A percentile compares a stretch with the other conserved stretches of the same genome.
These are phyloP conservation scores for Tubosaeta sp. DNA, from an alignment of 768 basidiomycete species.

Conservation along the genomic window DNA sequence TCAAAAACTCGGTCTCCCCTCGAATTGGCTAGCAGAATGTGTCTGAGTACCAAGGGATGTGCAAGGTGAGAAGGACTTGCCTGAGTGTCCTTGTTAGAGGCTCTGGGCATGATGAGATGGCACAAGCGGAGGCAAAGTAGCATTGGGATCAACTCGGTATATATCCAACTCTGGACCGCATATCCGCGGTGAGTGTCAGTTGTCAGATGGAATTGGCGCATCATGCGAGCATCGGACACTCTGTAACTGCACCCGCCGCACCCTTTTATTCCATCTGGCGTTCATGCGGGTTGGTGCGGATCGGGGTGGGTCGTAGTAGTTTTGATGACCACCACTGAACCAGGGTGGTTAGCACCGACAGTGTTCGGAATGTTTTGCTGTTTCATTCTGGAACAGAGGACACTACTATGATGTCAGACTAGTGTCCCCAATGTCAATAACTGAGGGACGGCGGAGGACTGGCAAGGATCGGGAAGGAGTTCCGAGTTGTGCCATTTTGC, in stretches of 20 bases:
- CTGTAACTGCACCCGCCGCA: not conserved
- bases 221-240: not conserved
- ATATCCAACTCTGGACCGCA: not conserved
- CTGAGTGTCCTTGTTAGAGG: not conserved
- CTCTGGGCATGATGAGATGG: not conserved
- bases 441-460: no score
- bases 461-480: no score
- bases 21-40: not conserved
- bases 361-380: not conserved
- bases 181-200: not conserved
- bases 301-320: not conserved
- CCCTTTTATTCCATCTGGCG: not conserved
- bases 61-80: slow-evolving; percentile 1
- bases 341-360: not conserved
- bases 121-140: not conserved
- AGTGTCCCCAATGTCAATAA: no score
- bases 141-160: not conserved
- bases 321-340: not conserved
- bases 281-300: not conserved
- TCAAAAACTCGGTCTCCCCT: not conserved
- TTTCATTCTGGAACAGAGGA: not conserved
- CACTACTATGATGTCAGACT: no score
- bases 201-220: not conserved
- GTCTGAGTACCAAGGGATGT: not conserved
- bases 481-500: no score